Base-by-base conservation (phyloP, 768 basidiomycete genomes). In the Kondoa malvinella region DNA sequence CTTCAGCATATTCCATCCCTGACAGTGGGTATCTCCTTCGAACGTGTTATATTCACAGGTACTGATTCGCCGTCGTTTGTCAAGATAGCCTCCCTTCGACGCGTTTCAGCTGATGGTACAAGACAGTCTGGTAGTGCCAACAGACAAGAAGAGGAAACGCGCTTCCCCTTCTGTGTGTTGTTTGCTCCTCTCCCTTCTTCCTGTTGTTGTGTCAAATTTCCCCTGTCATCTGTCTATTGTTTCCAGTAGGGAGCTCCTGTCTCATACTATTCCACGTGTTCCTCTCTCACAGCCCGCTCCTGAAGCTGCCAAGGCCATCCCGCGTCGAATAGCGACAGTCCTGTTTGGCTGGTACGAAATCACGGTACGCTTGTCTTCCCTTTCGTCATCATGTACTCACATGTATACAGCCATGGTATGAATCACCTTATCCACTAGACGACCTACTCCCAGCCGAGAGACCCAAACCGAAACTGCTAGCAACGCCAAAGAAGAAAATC, bases 361-460 rank as follows among this genome's bases (percentile, higher is more conserved):
- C 40, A 50, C 40, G 21, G 40, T 50, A 50, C 40, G 40, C 32
- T 21, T 29, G 4, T 34, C 3, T 15, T 56, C 31, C 40, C 40
- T 8, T 8, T 8, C 40, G 12, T 50, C 12, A 50, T 50, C 21
- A 8, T 50, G 21, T 50, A 50, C 21, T 50, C 8, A 50, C 40
- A 15, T 58, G 64, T 67, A 66, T 66, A 4, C 56, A 61, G 57
- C 26, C 66, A 30, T 69, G 68, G 68, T 69, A 69, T 40, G 32
- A 27, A n/a, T 67, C 66, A 17, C 68, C 68, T 4, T 69, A 69
- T 50, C 56, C 57, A 2, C 31, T 69, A 16, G 68, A 69, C 56
- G 68, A 66, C 33, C 34, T 68, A 15, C 63, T 66, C 26, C 25
- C 58, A 14, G 58, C 58, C 26, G 50, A 56, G n/a, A n/a, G 50